phyloP scores from a whole-genome alignment of 345 rosid species.

The Brassica cretica region DNA sequence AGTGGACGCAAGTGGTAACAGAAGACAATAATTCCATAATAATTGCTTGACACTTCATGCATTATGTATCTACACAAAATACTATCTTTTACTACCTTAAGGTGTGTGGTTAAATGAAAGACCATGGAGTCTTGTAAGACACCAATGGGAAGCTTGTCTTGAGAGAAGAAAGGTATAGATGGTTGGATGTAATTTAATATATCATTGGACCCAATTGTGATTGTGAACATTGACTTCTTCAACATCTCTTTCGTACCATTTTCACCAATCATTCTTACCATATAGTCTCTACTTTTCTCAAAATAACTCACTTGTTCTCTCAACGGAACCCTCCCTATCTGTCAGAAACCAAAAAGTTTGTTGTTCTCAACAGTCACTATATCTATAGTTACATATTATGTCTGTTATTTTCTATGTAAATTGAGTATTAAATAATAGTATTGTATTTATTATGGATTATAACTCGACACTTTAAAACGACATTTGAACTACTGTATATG shows the following conservation, averaged over 20 bases:
- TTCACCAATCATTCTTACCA: slow-evolving; percentile 49
- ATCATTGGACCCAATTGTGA: slow-evolving; percentile 62
- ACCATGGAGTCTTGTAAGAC: slow-evolving; percentile 53
- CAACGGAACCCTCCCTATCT: slow-evolving; percentile 58
- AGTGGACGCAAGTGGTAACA: background rate
- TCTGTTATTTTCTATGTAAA: background rate
- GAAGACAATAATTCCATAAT: background rate
- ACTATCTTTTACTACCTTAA: slow-evolving; percentile 35
- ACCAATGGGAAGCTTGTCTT: slow-evolving; percentile 38
- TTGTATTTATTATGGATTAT: background rate
- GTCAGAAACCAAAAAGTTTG: background rate
- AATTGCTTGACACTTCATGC: background rate
- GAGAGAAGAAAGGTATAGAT: slow-evolving; percentile 46
- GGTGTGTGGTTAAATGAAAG: slow-evolving; percentile 50
- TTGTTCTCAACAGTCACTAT: background rate
- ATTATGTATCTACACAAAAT: background rate
- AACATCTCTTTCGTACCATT: slow-evolving; percentile 44
- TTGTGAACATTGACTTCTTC: slow-evolving; percentile 50
- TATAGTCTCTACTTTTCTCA: slow-evolving; percentile 49
- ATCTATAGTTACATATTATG: background rate
- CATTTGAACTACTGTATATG: background rate
- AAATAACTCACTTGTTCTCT: slow-evolving; percentile 55
- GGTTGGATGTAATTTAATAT: slow-evolving; percentile 54
- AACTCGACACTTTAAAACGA: background rate
- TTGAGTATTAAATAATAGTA: background rate